phyloP scores from a whole-genome alignment of 208 protist species.

The Angomonas ambiguus region DNA sequence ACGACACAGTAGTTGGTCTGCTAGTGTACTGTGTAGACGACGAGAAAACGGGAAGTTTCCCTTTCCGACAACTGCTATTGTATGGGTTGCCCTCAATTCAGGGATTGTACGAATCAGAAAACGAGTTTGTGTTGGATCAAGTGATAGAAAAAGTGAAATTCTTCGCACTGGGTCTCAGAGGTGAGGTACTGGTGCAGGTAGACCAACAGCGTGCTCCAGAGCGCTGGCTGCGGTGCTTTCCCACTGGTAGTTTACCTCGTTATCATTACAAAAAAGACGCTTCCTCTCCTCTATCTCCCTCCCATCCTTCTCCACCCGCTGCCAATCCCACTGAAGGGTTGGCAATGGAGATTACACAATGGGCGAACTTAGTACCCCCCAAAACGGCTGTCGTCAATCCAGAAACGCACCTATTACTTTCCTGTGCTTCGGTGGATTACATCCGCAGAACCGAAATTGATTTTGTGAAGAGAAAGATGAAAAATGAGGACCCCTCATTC shows the following conservation, averaged over 20 bases:
- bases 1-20: slow-evolving; percentile 43
- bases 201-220: slow-evolving; percentile 17
- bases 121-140: slow-evolving; percentile 42
- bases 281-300: not conserved
- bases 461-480: not conserved
- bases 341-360: slow-evolving; percentile 1
- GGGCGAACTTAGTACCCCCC: not conserved
- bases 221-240: slow-evolving; percentile 65
- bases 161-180: slow-evolving; percentile 47
- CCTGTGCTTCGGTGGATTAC: slow-evolving; percentile 5
- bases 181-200: slow-evolving; percentile 41
- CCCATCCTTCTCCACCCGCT: not conserved
- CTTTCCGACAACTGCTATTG: slow-evolving; percentile 31
- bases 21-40: not conserved
- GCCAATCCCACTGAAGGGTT: not conserved
- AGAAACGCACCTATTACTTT: slow-evolving; percentile 10
- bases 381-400: not conserved
- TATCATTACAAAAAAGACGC: not conserved
- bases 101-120: slow-evolving; percentile 5
- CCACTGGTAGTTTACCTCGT: not conserved
- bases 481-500: not conserved
- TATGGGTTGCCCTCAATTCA: slow-evolving; percentile 58
- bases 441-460: not conserved
- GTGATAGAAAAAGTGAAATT: slow-evolving; percentile 33
- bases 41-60: not conserved